Evolutionary conservation across 2,329 filamentous ascomycete genomes (phyloP), one percentile per base, ranked within the genome.

Genomic region (Aureobasidium zeae): DNA sequence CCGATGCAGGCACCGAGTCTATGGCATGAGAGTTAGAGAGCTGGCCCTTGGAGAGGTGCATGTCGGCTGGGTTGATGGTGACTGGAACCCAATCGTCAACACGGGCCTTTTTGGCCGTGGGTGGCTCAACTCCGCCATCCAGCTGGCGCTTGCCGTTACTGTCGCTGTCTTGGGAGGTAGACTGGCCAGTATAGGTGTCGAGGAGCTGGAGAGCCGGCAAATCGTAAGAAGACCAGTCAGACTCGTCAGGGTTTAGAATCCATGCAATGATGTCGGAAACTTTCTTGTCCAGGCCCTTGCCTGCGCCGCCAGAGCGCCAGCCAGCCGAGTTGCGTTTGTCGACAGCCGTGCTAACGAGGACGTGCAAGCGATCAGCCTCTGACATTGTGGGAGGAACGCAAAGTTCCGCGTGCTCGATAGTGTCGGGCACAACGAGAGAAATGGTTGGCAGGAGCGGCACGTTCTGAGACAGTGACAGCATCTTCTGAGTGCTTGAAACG

Each of bases 401-500:
- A 8, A 57, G 57, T 43, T 68, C 61, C 36, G 69, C 61, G 49
- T 71, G 68, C 44, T 68, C 64, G 3, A 68, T 52, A 0, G 65
- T 59, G 26, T 57, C 53, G 2, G 65, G 63, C 22, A 68, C 60
- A 1, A 68, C 61, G 1, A 68, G 51, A 17, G 62, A 59, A 8
- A 68, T 19, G 12, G 43, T 25, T n/a, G 43, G 43, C 3, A 45
- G 4, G 5, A 33, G 17, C 4, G 26, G 13, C 5, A 21, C 12
- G 12, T 20, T 17, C 2, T 12, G 26, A 9, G 43, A 45, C 15
- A 45, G 43, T 5, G 43, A 45, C 15, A 45, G 43, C 28, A 30
- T 19, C 28, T 32, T 32, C 21, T 45, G 43, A 4, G 24, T 26
- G 10, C 32, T 24, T 11, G 25, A 26, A 16, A 45, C 26, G 5